Percentiles rank a stretch among this genome's conserved stretches.
These are phyloP conservation scores for Stagonosporopsis chrysanthemi DNA, from an alignment of 2,329 filamentous ascomycete species.

Conservation along the genomic window DNA sequence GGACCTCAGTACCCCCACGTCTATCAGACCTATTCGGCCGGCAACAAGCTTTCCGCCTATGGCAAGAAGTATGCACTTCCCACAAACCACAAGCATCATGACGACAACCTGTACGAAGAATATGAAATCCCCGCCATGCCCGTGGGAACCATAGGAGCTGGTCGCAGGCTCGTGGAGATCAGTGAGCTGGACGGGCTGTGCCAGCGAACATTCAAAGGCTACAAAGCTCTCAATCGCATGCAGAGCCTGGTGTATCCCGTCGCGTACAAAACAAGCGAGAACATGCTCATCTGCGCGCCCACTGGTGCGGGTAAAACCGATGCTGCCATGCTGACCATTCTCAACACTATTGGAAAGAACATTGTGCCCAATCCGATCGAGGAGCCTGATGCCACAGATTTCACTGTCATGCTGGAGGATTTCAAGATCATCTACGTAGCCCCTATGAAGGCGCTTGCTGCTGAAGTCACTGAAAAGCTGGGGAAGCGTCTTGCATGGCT, in stretches of 20 bases:
- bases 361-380: slow-evolving; percentile 81
- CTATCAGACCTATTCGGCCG: slow-evolving; percentile 81
- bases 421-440: slow-evolving; percentile 99
- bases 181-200: slow-evolving; percentile 88
- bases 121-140: slow-evolving; percentile 83
- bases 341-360: slow-evolving; percentile 90
- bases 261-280: slow-evolving; percentile 94
- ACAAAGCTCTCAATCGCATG: slow-evolving; percentile 95
- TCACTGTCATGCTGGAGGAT: slow-evolving; percentile 81
- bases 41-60: slow-evolving; percentile 81
- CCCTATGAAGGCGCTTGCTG: slow-evolving; percentile 97
- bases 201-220: slow-evolving; percentile 89
- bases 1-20: slow-evolving; percentile 90
- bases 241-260: slow-evolving; percentile 96
- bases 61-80: slow-evolving; percentile 87
- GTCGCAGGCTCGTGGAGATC: slow-evolving; percentile 80
- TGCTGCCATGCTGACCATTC: slow-evolving; percentile 93
- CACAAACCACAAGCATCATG: slow-evolving; percentile 72
- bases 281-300: slow-evolving; percentile 97
- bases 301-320: slow-evolving; percentile 99
- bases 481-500: slow-evolving; percentile 93
- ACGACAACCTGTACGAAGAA: slow-evolving; percentile 86
- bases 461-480: slow-evolving; percentile 94
- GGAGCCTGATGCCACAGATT: slow-evolving; percentile 74
- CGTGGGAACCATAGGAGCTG: slow-evolving; percentile 74